These are phyloP conservation scores for Aspergillus sp. DNA, from an alignment of 2,329 filamentous ascomycete genomes.

Conservation along the genomic window DNA sequence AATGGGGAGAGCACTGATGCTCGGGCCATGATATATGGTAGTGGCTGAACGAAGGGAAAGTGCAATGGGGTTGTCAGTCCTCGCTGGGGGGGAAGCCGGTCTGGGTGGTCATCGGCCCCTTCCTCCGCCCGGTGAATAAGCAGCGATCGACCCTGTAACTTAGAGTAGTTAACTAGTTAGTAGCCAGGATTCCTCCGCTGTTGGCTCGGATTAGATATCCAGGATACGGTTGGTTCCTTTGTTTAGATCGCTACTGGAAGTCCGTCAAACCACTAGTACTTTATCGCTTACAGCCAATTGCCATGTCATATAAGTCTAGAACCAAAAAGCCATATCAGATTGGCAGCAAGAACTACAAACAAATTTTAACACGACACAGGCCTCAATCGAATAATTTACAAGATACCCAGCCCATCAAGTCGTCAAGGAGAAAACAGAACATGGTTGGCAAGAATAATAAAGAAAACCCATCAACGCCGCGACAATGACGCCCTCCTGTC, in stretches of 20 bases:
- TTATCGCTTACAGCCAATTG: too few species aligned
- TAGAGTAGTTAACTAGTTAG: neutral
- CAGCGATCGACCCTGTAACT: neutral
- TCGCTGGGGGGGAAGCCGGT: conserved; percentile 3
- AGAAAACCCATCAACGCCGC: conserved; percentile 41
- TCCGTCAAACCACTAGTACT: too few species aligned
- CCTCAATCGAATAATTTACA: conserved; percentile 44
- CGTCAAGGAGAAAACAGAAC: conserved; percentile 32
- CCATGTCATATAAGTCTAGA: neutral
- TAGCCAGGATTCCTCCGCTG: neutral
- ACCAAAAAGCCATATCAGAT: conserved; percentile 15
- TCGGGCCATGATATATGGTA: conserved; percentile 10
- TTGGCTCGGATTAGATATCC: too few species aligned
- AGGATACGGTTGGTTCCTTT: too few species aligned
- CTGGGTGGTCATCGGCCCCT: neutral
- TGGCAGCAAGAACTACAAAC: conserved; percentile 22
- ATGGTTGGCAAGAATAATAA: conserved; percentile 23
- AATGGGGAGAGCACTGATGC: conserved; percentile 13
- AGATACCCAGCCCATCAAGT: conserved; percentile 39
- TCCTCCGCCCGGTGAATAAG: conserved; percentile 2
- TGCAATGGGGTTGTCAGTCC: conserved; percentile 7
- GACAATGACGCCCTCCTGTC: conserved; percentile 40
- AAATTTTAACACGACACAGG: conserved; percentile 30
- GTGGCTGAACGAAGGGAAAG: conserved; percentile 10
- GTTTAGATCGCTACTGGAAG: too few species aligned